Conservation (phyloP, 352 stramenopile genomes). For the Pythium aphanidermatum region DNA sequence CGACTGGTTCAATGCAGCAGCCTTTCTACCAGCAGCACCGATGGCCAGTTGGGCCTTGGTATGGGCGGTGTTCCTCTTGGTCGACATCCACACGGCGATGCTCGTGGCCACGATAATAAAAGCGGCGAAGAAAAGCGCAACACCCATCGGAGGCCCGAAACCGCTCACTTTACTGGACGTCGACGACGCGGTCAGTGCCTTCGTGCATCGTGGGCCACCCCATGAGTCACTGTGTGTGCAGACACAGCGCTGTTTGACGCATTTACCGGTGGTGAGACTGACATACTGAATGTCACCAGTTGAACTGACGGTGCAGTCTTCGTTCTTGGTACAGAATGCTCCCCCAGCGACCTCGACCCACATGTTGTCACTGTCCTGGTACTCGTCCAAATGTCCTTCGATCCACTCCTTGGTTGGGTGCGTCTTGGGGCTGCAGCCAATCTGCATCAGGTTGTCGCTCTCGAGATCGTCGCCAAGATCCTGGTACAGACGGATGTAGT, state of each 20-base stretch:
- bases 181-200: slow-evolving; percentile 19
- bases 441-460: slow-evolving; percentile 38
- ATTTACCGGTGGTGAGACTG: slow-evolving; percentile 37
- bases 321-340: slow-evolving; percentile 41
- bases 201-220: slow-evolving; percentile 45
- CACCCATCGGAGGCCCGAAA: slow-evolving; percentile 32
- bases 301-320: slow-evolving; percentile 47
- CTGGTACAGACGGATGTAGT: slow-evolving; percentile 70
- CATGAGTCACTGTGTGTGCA: slow-evolving; percentile 40
- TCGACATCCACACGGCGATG: slow-evolving; percentile 23
- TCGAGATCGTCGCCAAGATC: slow-evolving; percentile 32
- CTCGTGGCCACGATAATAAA: slow-evolving; percentile 29
- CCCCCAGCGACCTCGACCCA: slow-evolving; percentile 34
- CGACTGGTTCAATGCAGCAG: no score
- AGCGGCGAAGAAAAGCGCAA: slow-evolving; percentile 26
- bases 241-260: slow-evolving; percentile 39
- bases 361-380: slow-evolving; percentile 48
- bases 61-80: no score
- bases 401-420: slow-evolving; percentile 68
- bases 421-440: slow-evolving; percentile 44
- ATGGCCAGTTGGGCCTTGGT: no score
- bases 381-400: slow-evolving; percentile 51
- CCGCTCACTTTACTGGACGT: slow-evolving; percentile 24
- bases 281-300: slow-evolving; percentile 8
- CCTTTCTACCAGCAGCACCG: no score